phyloP scores from a whole-genome alignment of 148 eudicot species.

The Cornus florida region DNA sequence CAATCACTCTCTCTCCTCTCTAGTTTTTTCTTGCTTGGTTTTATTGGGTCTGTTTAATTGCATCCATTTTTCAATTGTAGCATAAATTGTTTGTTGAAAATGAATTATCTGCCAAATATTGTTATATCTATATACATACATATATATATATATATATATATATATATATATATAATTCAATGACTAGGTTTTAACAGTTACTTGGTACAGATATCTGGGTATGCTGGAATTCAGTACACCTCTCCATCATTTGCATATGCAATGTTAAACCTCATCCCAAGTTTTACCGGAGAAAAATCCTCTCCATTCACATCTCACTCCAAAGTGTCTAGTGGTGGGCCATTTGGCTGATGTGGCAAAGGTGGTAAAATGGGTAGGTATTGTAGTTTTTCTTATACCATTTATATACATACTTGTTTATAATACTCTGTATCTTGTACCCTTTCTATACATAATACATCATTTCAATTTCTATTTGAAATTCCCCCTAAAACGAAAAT shows the following conservation, averaged over 20 bases:
- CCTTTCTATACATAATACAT: no score
- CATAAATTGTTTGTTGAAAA: neutral
- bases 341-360: no score
- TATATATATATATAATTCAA: neutral
- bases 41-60: conserved; percentile 42
- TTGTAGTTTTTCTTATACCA: no score
- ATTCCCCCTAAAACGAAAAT: no score
- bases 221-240: conserved; percentile 8
- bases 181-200: conserved; percentile 27
- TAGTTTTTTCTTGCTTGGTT: conserved; percentile 57
- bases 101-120: neutral
- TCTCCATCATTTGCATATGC: conserved; percentile 4
- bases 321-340: no score
- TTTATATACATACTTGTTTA: no score
- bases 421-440: no score
- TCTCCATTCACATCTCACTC: no score
- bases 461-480: no score
- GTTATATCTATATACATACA: no score
- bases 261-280: conserved; percentile 5
- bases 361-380: no score
- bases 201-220: neutral
- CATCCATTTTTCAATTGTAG: neutral
- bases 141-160: no score
- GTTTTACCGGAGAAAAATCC: conserved; percentile 4
- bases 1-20: conserved; percentile 38